Conservation (phyloP, 2,329 filamentous ascomycete species). For the Myriosclerotinia duriaeana region DNA sequence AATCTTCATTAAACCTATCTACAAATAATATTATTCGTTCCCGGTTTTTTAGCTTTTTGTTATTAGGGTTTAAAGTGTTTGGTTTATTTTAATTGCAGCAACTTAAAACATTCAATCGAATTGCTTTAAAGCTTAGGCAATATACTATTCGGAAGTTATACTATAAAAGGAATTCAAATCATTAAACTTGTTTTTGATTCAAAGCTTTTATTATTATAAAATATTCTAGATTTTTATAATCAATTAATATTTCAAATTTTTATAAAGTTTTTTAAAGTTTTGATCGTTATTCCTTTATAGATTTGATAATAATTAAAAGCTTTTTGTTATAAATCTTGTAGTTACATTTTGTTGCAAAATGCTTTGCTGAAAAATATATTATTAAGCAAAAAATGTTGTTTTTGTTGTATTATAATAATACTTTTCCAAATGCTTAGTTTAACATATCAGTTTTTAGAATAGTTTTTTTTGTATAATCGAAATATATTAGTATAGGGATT, state of each 20-base stretch:
- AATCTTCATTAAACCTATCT: too few species aligned
- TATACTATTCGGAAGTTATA: too few species aligned
- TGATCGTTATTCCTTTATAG: too few species aligned
- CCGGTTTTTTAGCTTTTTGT: too few species aligned
- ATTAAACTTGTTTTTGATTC: neutral
- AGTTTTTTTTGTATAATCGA: neutral
- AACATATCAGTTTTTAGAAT: neutral
- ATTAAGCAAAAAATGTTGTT: neutral
- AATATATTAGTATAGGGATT: neutral
- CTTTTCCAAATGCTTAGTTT: rapidly evolving
- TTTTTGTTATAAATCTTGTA: too few species aligned
- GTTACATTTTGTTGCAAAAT: neutral
- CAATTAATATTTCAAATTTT: neutral
- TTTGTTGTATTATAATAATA: neutral
- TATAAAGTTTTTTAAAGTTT: too few species aligned
- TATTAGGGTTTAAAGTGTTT: too few species aligned
- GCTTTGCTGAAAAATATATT: neutral
- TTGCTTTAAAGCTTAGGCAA: too few species aligned
- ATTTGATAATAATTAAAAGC: too few species aligned
- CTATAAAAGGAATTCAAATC: neutral
- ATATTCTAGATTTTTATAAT: neutral
- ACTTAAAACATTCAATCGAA: too few species aligned
- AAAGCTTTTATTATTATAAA: neutral
- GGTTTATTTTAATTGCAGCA: too few species aligned
- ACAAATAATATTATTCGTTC: too few species aligned